Evolutionary conservation across 2,329 filamentous ascomycete species (phyloP), one percentile per base, ranked within the genome.

Genomic region (Triangularia verruculosa): DNA sequence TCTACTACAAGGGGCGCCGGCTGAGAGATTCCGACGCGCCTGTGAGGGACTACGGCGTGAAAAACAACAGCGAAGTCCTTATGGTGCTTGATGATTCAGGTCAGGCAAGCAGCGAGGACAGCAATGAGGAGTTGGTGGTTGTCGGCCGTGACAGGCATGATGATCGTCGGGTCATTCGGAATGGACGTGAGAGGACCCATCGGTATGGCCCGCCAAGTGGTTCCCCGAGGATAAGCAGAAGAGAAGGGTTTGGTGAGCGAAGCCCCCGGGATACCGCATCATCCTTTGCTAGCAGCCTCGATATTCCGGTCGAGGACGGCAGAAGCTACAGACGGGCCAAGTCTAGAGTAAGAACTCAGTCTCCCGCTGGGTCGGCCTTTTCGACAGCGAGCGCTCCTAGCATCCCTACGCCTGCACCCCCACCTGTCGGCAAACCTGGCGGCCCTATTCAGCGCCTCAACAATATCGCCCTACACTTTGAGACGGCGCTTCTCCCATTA

Each of bases 1-100:
- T 93, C 72, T 81, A 90, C 63, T 92, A 90, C 79, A 92, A 92
- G 74, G 90, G 90, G 61, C 83, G 83, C 66, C 86, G 88, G 68
- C 77, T 93, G 59, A 90, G 89, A 74, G 85, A 91, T 68, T 83
- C 85, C 51, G 78, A 82, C 32, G 78, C 79, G 61, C 82, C 82
- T 1, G 82, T 86, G 62, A 80, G 83, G 64, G 80, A 84, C 47
- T 88, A 87, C 68, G 84, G 85, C 15, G 80, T 89, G 56, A 87
- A 87, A 73, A 83, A 85, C 70, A 80, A 83, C 64, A 84, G 83
- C 70, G 87, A 89, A 74, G 78, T 90, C 47, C 71, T 89, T 65
- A 83, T 86, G 66, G 81, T 84, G 1, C 74, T 88, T 1, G 80
- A 79, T 15, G 78, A 79, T 12, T 74, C 74, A 9, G 72, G 72